Evolutionary conservation across 257 asterid genomes (phyloP).

Genomic region (Orobanche coerulescens): DNA sequence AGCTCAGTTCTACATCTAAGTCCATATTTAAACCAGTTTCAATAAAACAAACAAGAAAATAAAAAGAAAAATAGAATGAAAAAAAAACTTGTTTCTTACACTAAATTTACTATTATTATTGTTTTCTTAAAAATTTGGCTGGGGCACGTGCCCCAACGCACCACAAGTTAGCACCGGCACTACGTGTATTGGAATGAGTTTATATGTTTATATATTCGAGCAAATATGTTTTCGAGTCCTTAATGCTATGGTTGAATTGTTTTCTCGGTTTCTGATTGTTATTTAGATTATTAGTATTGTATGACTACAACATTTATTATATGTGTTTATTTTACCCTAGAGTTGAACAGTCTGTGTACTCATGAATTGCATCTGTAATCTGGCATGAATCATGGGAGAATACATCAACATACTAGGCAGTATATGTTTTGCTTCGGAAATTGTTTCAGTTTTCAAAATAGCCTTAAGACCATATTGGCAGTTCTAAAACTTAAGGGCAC

Average conservation of each 20-base stretch:
- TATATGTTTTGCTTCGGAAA: not conserved
- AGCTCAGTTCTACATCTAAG: too few species aligned
- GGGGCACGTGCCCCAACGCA: too few species aligned
- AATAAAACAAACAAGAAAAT: too few species aligned
- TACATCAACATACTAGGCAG: not conserved
- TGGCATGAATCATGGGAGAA: not conserved
- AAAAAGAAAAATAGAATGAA: too few species aligned
- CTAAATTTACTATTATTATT: too few species aligned
- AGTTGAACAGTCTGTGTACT: not conserved
- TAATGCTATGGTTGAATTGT: not conserved
- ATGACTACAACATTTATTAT: not conserved
- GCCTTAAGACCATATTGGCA: slow-evolving; percentile 5
- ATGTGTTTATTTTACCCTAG: not conserved
- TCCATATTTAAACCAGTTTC: too few species aligned
- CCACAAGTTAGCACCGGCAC: too few species aligned
- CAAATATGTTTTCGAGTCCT: not conserved
- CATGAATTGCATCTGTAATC: not conserved
- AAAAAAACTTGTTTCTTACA: too few species aligned
- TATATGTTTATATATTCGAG: not conserved
- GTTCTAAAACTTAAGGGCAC: slow-evolving; percentile 5
- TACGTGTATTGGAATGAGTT: slow-evolving; percentile 16
- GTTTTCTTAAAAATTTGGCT: too few species aligned
- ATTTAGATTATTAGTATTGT: not conserved
- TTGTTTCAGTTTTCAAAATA: not conserved
- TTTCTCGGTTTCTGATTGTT: not conserved